Evolutionary conservation across 305 asterid species (phyloP), one percentile per base, ranked within the genome.

Genomic region (Fraxinus platypoda): DNA sequence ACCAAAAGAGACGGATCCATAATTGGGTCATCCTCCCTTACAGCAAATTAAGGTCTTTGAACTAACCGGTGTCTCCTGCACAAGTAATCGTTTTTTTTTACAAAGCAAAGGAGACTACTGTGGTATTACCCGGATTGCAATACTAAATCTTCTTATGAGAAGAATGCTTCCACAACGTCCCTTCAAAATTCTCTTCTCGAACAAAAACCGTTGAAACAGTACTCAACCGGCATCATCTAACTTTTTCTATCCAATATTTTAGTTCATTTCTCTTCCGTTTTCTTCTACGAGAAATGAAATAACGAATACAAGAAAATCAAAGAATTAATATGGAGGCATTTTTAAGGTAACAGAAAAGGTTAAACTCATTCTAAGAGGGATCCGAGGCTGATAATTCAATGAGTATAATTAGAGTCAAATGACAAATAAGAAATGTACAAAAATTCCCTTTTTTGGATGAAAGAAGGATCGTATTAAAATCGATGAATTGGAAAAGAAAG

Each of bases 171-270:
- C 25, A 41, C 15, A 68, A 25, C 4, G 33, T 23, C 46, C 74
- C 35, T 26, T 68, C 21, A 68, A 30, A 68, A 30, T 68, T 68
- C 21, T 68, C 21, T 26, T 1, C 38, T 28, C 74, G 9, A 68
- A 68, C 37, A 68, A 26, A 28, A 28, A 8, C 35, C 9, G 21
- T 13, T 11, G 8, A 68, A 30, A 68, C 37, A 3, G 21, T 21
- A 59, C 70, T 59, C 70, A 23, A n/a, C 70, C 30, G 4, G 70
- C 28, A 23, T 64, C 73, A 64, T 64, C 33, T 64, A 64, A 25
- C 73, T 64, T 62, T 57, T 59, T 43, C 77, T 78, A 21, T 35
- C 64, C 79, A 46, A 26, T 68, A 68, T 13, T 68, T 68, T 28
- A 25, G 37, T 68, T 68, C 74, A 68, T 6, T 26, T 68, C 74